Evolutionary conservation across 108 stramenopile genomes (phyloP).

Genomic region (Skeletonema grethae): DNA sequence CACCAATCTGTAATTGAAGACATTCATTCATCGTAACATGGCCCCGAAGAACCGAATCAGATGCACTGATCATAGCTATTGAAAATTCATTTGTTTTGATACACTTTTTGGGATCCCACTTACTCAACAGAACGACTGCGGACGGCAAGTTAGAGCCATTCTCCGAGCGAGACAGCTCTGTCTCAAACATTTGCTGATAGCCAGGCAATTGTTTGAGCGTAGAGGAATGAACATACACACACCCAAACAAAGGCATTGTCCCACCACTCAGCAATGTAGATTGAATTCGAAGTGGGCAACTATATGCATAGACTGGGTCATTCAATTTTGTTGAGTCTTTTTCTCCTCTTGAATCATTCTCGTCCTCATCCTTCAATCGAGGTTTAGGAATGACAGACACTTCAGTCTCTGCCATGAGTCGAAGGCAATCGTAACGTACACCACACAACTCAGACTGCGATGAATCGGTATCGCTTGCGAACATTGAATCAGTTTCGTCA

Average conservation of each 20-base stretch:
- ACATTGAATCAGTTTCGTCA: slow-evolving; percentile 17
- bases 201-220: slow-evolving; percentile 37
- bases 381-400: slow-evolving; percentile 70
- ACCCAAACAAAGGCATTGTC: neutral
- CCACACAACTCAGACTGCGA: neutral
- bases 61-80: slow-evolving; percentile 30
- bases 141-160: slow-evolving; percentile 7
- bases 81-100: slow-evolving; percentile 7
- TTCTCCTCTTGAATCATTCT: neutral
- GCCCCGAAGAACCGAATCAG: slow-evolving; percentile 14
- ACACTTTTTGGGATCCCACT: neutral
- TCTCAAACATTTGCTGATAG: slow-evolving; percentile 25
- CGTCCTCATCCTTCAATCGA: slow-evolving; percentile 31
- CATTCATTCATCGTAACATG: slow-evolving; percentile 35
- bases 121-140: slow-evolving; percentile 21
- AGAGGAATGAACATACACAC: slow-evolving; percentile 18
- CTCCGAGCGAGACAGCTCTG: neutral
- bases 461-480: slow-evolving; percentile 37
- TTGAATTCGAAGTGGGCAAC: slow-evolving; percentile 12
- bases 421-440: slow-evolving; percentile 19
- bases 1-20: slow-evolving; percentile 40
- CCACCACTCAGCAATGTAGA: neutral
- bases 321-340: slow-evolving; percentile 1
- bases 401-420: slow-evolving; percentile 74
- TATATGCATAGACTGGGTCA: slow-evolving; percentile 2